Evolutionary conservation across 1,284 basidiomycete species (phyloP).

Genomic region (Boletus calvinii): DNA sequence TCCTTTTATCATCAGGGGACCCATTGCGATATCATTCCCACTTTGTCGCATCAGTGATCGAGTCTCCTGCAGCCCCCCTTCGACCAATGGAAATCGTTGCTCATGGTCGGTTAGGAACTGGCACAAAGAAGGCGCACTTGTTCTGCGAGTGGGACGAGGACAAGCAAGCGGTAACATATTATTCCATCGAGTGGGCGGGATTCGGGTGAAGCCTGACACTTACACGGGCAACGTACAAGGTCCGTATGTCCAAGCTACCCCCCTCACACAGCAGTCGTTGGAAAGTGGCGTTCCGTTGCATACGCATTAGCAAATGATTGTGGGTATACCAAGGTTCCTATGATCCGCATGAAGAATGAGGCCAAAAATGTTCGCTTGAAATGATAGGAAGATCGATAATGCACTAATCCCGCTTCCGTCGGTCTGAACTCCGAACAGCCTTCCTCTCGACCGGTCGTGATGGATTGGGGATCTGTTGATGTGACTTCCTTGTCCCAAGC

Average conservation of each 20-base stretch:
- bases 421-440: slow-evolving; percentile 32
- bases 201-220: slow-evolving; percentile 59
- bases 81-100: slow-evolving; percentile 92
- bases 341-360: slow-evolving; percentile 16
- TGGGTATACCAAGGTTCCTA: slow-evolving; percentile 17
- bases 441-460: slow-evolving; percentile 20
- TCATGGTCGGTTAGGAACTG: slow-evolving; percentile 93
- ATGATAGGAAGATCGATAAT: slow-evolving; percentile 10
- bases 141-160: slow-evolving; percentile 85
- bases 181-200: slow-evolving; percentile 89
- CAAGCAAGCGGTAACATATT: slow-evolving; percentile 66
- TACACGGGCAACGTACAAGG: neutral
- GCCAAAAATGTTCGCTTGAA: slow-evolving; percentile 6
- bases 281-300: slow-evolving; percentile 10
- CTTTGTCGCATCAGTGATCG: slow-evolving; percentile 83
- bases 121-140: slow-evolving; percentile 95
- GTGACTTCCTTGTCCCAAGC: slow-evolving; percentile 10
- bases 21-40: slow-evolving; percentile 97
- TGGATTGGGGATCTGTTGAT: slow-evolving; percentile 6
- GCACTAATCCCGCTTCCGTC: slow-evolving; percentile 41
- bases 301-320: slow-evolving; percentile 11
- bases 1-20: slow-evolving; percentile 61
- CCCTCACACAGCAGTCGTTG: neutral
- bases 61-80: slow-evolving; percentile 59
- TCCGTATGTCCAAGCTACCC: neutral